phyloP scores from a whole-genome alignment of 2,329 filamentous ascomycete genomes.

The Coleophoma eucalyptorum region DNA sequence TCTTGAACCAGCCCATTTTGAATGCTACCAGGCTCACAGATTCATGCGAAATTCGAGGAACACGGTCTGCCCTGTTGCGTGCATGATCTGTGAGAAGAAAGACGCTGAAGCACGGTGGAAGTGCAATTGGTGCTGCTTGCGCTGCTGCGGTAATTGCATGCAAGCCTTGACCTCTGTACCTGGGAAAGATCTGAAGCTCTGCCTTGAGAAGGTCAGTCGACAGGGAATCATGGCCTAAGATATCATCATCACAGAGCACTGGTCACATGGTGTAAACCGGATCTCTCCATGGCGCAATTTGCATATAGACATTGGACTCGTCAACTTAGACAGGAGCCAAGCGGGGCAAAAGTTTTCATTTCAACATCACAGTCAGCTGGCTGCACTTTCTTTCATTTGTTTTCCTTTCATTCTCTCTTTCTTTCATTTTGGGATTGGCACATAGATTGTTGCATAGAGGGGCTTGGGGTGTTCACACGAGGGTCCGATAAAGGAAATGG shows the following conservation, averaged over 20 bases:
- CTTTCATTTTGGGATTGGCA: too few relatives aligned
- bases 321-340: too few relatives aligned
- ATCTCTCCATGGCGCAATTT: too few relatives aligned
- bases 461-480: too few relatives aligned
- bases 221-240: constrained; percentile 2
- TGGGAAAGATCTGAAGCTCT: constrained; percentile 20
- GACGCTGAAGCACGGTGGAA: constrained; percentile 23
- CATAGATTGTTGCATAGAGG: too few relatives aligned
- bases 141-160: constrained; percentile 26
- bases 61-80: constrained; percentile 22
- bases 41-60: constrained; percentile 25
- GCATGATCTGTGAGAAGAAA: constrained; percentile 25
- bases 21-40: constrained; percentile 26
- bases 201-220: constrained; percentile 13
- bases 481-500: too few relatives aligned
- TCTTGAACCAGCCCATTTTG: constrained; percentile 19
- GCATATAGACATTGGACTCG: too few relatives aligned
- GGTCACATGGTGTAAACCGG: too few relatives aligned
- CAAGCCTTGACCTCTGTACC: constrained; percentile 17
- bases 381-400: too few relatives aligned
- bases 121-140: constrained; percentile 29
- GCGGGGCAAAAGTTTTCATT: too few relatives aligned
- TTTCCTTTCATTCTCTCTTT: too few relatives aligned
- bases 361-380: too few relatives aligned
- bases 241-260: background rate